A percentile compares a stretch with the other conserved stretches of the same genome.
Conservation (phyloP, 495 filamentous ascomycete genomes). For the Penicillium parvum region DNA sequence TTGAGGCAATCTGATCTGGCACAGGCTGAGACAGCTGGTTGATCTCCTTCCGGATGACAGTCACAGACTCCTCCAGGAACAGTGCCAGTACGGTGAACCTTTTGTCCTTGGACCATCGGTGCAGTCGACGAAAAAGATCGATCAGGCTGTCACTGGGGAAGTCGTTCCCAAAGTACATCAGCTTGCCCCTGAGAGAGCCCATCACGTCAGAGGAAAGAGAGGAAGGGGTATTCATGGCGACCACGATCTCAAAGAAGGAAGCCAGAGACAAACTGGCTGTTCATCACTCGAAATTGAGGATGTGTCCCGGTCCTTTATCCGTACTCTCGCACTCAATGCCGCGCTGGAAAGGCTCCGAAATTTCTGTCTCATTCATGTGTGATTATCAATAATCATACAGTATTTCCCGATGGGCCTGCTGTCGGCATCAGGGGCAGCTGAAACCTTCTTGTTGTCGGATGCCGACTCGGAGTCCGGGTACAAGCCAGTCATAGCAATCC, state of each 20-base stretch:
- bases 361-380: not conserved
- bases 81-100: conserved; percentile 24
- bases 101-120: conserved; percentile 37
- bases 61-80: conserved; percentile 35
- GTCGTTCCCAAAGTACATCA: conserved; percentile 42
- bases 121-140: conserved; percentile 37
- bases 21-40: conserved; percentile 19
- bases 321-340: not conserved
- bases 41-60: conserved; percentile 34
- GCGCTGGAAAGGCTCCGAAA: not conserved
- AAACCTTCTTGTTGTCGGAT: not conserved
- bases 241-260: not conserved
- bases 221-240: conserved; percentile 3
- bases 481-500: not conserved
- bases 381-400: not conserved
- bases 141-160: conserved; percentile 37
- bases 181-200: not conserved
- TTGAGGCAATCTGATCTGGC: conserved; percentile 29
- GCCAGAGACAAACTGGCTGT: not conserved
- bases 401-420: not conserved
- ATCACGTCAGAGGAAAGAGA: conserved; percentile 1
- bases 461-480: not conserved
- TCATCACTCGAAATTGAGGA: not conserved
- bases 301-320: not conserved
- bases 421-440: not conserved